Evolutionary conservation across 306 rosid genomes (phyloP).

Genomic region (Dalbergia cochinchinensis): DNA sequence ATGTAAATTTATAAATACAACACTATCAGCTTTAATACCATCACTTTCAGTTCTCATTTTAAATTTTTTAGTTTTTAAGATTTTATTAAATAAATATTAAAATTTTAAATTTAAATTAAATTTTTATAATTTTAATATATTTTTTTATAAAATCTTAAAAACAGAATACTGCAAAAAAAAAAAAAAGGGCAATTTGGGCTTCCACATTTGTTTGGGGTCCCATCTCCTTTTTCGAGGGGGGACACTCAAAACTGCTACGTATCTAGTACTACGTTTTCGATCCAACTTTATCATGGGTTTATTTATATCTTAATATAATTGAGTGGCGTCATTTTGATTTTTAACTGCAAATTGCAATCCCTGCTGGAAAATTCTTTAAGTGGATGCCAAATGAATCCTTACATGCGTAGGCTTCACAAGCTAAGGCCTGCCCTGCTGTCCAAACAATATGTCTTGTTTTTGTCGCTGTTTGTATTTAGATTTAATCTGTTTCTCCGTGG

Average conservation of each 20-base stretch:
- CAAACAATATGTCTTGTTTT: neutral
- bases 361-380: neutral
- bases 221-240: neutral
- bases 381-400: neutral
- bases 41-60: no score
- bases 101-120: no score
- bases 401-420: slow-evolving; percentile 13
- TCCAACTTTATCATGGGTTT: neutral
- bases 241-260: neutral
- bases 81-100: no score
- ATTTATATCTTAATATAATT: neutral
- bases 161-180: no score
- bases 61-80: no score
- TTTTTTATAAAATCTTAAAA: no score
- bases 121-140: no score
- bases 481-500: slow-evolving; percentile 6
- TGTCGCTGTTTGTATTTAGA: neutral
- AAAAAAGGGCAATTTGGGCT: neutral
- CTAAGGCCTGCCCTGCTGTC: neutral
- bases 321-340: slow-evolving; percentile 33
- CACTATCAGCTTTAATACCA: no score
- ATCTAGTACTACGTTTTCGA: slow-evolving; percentile 16
- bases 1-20: no score
- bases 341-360: slow-evolving; percentile 43
- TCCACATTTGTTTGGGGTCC: slow-evolving; percentile 14